Base-by-base conservation (phyloP, 169 alveolate species). In the Plasmodium gallinaceum region DNA sequence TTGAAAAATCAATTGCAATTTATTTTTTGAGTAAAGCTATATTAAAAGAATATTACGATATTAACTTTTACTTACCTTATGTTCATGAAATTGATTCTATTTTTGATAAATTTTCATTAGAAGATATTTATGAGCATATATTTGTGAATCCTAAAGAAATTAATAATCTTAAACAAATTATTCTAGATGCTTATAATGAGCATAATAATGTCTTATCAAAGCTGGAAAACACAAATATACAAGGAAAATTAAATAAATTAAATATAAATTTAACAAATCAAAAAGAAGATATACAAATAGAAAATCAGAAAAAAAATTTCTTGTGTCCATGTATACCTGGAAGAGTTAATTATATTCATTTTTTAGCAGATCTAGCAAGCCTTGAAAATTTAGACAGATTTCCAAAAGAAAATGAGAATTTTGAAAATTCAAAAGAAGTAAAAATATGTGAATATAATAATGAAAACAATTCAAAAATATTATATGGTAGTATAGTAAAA, bases 311-410 rank as follows among this genome's bases (percentile, higher is more conserved):
- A 9, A 26, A 0, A 48, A 43, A 54, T 7, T 83, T 52, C 52
- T 74, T 94, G 32, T 88, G 95, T 8, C 96, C 96, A 18, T 92
- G 94, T 52, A 83, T 94, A 14, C 96, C 96, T 26, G 92, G 94
- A 39, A 70, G 96, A 39, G 94, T 86, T 22, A 85, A 90, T 80
- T 94, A 94, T 88, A 60, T 94, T n/a, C 94, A 89, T 60, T 48
- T 74, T 39, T 46, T 69, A 61, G 66, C 96, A 12, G 94, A 88
- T 48, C 78, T 93, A 45, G 54, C 93, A 24, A 57, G 58, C 24
- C 7, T 68, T 0, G 39, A 14, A 18, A 16, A 39, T 7, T 42
- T 68, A 68, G 58, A 68, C 14, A 68, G 16, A 18, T 64, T 26
- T 45, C 10, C 43, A 20, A 37, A 43, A 12, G 54, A 57, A 39